Base-by-base conservation (phyloP, 495 filamentous ascomycete species). In the Lasiosphaeriaceae sp. region DNA sequence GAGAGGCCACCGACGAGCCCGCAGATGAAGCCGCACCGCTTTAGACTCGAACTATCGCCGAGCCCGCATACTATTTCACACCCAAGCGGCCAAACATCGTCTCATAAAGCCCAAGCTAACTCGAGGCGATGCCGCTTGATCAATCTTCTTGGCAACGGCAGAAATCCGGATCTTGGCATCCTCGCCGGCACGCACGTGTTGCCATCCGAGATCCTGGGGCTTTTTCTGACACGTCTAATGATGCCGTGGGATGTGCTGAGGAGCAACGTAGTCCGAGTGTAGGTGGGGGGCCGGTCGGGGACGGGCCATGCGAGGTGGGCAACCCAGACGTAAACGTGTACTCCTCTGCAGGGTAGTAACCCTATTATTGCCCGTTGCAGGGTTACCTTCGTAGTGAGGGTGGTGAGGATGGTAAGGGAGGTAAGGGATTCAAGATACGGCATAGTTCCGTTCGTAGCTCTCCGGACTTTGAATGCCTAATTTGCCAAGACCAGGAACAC, bases 281-380 rank as follows among this genome's bases (percentile, higher is more conserved):
- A 16, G 43, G 49, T 19, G 49, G 51, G 21, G 56, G 46, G 12
- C 45, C 54, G 21, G 52, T 45, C 37, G 43, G 37, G 21, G 49
- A 59, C 11, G 21, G 29, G 9, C 19, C 24, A 26, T 53, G 49
- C 53, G 52, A 50, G 29, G 54, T 56, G 48, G 56, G 50, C 54
- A 96, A 93, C 67, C 97, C 95, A n/a, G 94, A 98, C 71, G 88
- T 88, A 47, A 98, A 97, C 67, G 95, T 98, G 7, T 95, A 98
- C 70, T 96, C 91, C 4, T 89, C 90, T 59, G 86, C 83, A 56
- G 80, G 94, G n/a, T n/a, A n/a, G n/a, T n/a, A n/a, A 35, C 92
- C 92, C 14, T 92, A 97, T 70, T 97, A 92, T 66, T 98, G 95
- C 70, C 85, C 90, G 0, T 85, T 96, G 14, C 78, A 82, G 26